Evolutionary conservation across 2,329 filamentous ascomycete genomes (phyloP), one percentile per base, ranked within the genome.

Genomic region (Aspergillus tamarii): DNA sequence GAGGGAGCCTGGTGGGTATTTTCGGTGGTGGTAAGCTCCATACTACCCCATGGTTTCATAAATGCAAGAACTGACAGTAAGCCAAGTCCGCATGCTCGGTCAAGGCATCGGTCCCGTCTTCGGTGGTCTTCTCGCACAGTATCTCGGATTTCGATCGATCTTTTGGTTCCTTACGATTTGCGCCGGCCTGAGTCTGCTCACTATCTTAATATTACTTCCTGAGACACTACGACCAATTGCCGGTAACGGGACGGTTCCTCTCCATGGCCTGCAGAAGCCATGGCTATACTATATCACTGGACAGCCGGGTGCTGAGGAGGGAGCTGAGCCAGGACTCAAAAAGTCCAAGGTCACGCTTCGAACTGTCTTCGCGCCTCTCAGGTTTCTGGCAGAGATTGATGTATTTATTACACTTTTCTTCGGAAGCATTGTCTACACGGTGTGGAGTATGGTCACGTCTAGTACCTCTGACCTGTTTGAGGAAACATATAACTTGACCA

Each of bases 1-100:
- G 80, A 61, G 80, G 79, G 7, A 74, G 75, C n/a, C 71, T 79
- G 16, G 72, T 80, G 45, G 78, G 78, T 4, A 21, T 46, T 12
- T 46, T 46, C 9, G n/a, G 21, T 1, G 43, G 43, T 14, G 43
- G 43, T 46, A 5, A 11, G n/a, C 12, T 46, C 2, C n/a, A 6
- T 1, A 23, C 4, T 23, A 46, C 39, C 7, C 9, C 7, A 3
- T 2, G 16, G 4, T 3, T n/a, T 0, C 2, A 1, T 39, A 3
- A 4, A 4, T 41, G n/a, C 16, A n/a, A n/a, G 7, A 41, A 19
- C 19, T 41, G 5, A 41, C 39, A n/a, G 39, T n/a, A 41, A n/a
- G 7, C 2, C 16, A n/a, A 41, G 39, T 41, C 39, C 39, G 39
- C 19, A 41, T 41, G 39, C 39, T 41, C 3, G 39, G 39, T 4